Evolutionary conservation across 305 asterid genomes (phyloP), one percentile per base, ranked within the genome.

Genomic region (Euphrasia arctica): DNA sequence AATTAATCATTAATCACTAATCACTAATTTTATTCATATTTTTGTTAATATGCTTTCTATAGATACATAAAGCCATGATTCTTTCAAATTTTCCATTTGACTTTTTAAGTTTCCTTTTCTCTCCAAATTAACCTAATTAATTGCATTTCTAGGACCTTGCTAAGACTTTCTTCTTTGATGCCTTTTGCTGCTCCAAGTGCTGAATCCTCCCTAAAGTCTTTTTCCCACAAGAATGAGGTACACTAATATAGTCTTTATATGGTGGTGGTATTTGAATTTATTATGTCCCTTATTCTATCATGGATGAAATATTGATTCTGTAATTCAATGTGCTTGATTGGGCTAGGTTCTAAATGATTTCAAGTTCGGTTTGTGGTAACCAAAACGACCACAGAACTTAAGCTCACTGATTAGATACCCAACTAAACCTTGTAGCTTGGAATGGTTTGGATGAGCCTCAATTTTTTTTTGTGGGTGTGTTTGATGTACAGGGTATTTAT

Each of bases 101-200:
- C 22, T 70, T 51, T 54, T 52, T 58, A 8, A 13, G 15, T 12
- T 36, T 70, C 64, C 55, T 66, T 32, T 32, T 61, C 18, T 13
- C 62, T 60, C 9, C 59, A 51, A 48, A 45, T 74, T 70, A 66
- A 65, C 68, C 18, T 42, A 65, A 51, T 58, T 65, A 49, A 67
- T 60, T 75, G 73, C 66, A 64, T 70, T 54, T 81, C 68, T 63
- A 92, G 98, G 97, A 79, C 95, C 68, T 82, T 92, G 74, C 85
- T 72, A 64, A 83, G 75, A 74, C 83, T 92, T 76, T 83, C 89
- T 34, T 70, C 75, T 18, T 68, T 84, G 83, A 75, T 83, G 73
- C 77, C 71, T 58, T 74, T 74, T 70, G 77, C 84, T 73, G 75
- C 72, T 74, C 77, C 83, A 51, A 65, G 68, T 22, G 67, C 14